These are phyloP conservation scores for Penicillium riverlandense DNA, from an alignment of 495 filamentous ascomycete species.

Conservation along the genomic window DNA sequence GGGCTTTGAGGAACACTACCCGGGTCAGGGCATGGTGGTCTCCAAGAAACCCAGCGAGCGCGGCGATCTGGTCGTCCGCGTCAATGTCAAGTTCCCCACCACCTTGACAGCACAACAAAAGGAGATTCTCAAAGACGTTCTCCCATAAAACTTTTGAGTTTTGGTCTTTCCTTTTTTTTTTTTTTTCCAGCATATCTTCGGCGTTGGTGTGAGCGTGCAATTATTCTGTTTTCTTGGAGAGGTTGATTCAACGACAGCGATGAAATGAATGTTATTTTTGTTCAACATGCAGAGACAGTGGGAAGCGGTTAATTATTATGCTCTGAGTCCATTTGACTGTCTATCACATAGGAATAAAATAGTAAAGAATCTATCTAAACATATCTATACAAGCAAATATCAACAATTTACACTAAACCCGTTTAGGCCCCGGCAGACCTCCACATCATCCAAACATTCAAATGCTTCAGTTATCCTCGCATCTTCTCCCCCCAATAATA, in stretches of 20 bases:
- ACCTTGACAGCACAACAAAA: constrained; percentile 71
- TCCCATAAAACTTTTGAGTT: constrained; percentile 31
- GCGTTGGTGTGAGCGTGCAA: constrained; percentile 20
- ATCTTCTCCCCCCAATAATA: background rate
- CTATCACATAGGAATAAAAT: no score
- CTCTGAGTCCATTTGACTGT: no score
- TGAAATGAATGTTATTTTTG: background rate
- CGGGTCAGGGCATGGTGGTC: constrained; percentile 81
- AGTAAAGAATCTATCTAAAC: no score
- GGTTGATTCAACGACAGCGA: constrained; percentile 7
- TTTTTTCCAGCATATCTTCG: constrained; percentile 20
- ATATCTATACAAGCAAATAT: no score
- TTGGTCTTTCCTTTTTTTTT: background rate
- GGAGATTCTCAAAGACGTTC: constrained; percentile 65
- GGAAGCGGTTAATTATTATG: no score
- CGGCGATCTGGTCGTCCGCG: constrained; percentile 82
- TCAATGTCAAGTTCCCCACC: constrained; percentile 85
- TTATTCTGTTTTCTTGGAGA: constrained; percentile 1
- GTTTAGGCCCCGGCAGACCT: constrained; percentile 19
- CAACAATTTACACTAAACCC: constrained; percentile 10
- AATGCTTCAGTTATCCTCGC: background rate
- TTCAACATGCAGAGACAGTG: background rate
- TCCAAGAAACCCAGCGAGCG: constrained; percentile 78
- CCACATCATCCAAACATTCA: constrained; percentile 7
- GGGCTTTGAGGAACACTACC: constrained; percentile 72